These are phyloP conservation scores for Neurospora pannonica DNA, from an alignment of 495 filamentous ascomycete genomes.

Conservation along the genomic window DNA sequence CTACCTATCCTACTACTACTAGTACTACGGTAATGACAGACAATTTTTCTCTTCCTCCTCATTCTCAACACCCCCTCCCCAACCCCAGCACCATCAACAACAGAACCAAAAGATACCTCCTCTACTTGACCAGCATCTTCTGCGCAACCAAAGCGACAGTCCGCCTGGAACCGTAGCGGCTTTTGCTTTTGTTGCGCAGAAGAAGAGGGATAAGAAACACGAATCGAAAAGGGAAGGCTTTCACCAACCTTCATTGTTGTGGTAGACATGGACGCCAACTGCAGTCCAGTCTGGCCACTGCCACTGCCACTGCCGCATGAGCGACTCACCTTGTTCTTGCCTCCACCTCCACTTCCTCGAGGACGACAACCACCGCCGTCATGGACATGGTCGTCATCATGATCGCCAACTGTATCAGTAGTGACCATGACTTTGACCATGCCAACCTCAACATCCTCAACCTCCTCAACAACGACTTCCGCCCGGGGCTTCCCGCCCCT, in stretches of 20 bases:
- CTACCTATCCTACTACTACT: not conserved
- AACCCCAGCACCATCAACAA: not conserved
- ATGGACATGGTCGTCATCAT: not conserved
- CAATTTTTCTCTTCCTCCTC: not conserved
- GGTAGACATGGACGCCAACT: not conserved
- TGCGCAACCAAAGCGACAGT: not conserved
- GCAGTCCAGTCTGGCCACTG: not conserved
- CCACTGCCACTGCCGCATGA: not conserved
- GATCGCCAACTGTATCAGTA: not conserved
- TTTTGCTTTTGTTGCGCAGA: not conserved
- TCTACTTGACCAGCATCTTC: not conserved
- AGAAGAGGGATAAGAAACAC: not conserved
- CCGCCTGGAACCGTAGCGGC: not conserved
- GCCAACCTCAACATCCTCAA: not conserved
- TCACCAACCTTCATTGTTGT: not conserved
- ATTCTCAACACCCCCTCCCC: not conserved
- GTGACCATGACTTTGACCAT: not conserved
- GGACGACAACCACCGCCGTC: not conserved
- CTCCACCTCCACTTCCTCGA: too few relatives aligned
- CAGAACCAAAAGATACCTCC: not conserved
- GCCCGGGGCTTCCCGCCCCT: conserved; percentile 31
- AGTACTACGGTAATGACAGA: not conserved
- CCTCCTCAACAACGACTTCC: not conserved
- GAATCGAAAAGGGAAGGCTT: not conserved
- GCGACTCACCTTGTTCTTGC: not conserved